phyloP scores from a whole-genome alignment of 176 grass and related monocot species.

The Paspalum notatum region DNA sequence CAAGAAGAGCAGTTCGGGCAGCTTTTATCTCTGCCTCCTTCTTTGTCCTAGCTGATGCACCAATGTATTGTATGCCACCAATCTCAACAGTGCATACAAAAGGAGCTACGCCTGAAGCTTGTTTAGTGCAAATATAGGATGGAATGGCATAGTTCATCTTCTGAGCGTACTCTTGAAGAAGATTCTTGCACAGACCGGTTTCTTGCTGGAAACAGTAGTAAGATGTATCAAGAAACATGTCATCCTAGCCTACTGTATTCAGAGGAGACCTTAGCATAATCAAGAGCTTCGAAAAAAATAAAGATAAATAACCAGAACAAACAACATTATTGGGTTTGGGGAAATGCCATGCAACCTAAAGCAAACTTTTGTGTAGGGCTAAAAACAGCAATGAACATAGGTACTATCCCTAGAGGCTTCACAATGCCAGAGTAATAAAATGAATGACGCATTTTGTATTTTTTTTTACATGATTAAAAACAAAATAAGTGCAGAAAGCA shows the following conservation, averaged over 20 bases:
- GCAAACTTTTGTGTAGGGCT: neutral
- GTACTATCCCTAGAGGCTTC: neutral
- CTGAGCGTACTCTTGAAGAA: constrained; percentile 97
- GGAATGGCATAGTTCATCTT: constrained; percentile 99
- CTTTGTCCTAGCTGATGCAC: constrained; percentile 78
- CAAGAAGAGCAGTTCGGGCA: constrained; percentile 89
- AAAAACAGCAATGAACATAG: neutral
- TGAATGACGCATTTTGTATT: no score
- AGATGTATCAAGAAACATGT: constrained; percentile 5
- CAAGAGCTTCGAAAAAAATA: constrained; percentile 13
- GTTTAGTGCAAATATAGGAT: constrained; percentile 74
- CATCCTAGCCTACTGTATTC: neutral
- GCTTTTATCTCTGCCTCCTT: constrained; percentile 96
- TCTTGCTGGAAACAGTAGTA: constrained; percentile 62
- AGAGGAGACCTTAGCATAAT: neutral
- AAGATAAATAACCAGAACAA: neutral
- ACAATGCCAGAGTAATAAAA: neutral
- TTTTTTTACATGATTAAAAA: no score
- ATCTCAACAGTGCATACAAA: constrained; percentile 87
- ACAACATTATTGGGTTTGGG: neutral
- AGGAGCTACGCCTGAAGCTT: constrained; percentile 52
- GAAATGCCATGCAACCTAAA: neutral
- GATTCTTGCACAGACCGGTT: constrained; percentile 89
- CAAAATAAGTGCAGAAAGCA: neutral
- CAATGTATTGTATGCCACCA: constrained; percentile 93